Conservation (phyloP, 306 rosid genomes). For the Begonia loranthoides region DNA sequence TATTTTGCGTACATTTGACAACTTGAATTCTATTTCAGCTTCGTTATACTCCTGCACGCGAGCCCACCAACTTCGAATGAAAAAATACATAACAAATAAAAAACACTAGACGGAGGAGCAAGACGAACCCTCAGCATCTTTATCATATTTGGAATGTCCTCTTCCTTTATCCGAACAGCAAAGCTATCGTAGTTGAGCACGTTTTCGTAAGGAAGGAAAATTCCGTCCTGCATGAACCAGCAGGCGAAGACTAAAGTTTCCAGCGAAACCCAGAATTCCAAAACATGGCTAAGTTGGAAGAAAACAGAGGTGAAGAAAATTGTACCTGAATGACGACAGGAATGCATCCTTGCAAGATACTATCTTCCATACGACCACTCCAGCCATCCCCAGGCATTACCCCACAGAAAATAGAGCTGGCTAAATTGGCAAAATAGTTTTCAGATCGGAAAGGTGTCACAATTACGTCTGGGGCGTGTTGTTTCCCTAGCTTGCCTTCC, state of each 20-base stretch:
- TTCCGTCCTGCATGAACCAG: constrained; percentile 49
- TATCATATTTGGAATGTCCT: constrained; percentile 61
- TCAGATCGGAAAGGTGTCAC: constrained; percentile 55
- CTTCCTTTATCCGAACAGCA: constrained; percentile 69
- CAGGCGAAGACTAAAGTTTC: too few relatives aligned
- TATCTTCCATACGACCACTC: constrained; percentile 95
- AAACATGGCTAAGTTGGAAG: too few relatives aligned
- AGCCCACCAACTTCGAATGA: background rate
- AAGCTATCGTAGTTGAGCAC: constrained; percentile 73
- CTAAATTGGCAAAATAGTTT: constrained; percentile 50
- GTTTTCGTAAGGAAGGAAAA: constrained; percentile 82
- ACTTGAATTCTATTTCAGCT: constrained; percentile 60
- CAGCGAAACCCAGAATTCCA: too few relatives aligned
- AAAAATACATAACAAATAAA: too few relatives aligned
- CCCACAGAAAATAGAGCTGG: constrained; percentile 72
- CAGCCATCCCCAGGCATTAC: constrained; percentile 91
- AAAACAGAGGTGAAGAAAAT: too few relatives aligned
- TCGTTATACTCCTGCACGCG: constrained; percentile 51
- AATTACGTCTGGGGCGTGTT: constrained; percentile 57
- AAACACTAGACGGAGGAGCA: too few relatives aligned
- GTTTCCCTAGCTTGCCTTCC: constrained; percentile 72
- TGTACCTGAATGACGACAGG: constrained; percentile 93
- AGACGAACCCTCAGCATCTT: constrained; percentile 72
- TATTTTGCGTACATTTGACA: constrained; percentile 51
- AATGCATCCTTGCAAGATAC: constrained; percentile 86